Base-by-base conservation (phyloP, 495 filamentous ascomycete species). In the Penicillium coffeae region DNA sequence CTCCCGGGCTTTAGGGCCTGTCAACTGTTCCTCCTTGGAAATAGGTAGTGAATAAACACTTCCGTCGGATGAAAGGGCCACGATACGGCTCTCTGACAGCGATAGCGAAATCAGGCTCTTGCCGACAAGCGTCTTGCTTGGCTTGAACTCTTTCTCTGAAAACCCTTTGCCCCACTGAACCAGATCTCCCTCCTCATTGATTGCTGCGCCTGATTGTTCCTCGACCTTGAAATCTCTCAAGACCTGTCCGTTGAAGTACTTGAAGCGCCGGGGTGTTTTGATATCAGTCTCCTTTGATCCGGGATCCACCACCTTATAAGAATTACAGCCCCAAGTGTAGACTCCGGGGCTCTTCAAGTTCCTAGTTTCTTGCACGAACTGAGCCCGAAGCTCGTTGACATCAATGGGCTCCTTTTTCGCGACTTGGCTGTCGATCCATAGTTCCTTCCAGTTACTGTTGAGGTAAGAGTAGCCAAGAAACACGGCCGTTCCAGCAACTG, bases 281-380 rank as follows among this genome's bases (percentile, higher is more conserved):
- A 98, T 77, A 37, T 81, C 65, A 18, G 66, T 67, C 38, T 95
- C 89, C 34, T 85, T 76, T 4, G 86, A 93, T 50, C 86, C 87
- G 1, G 92, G 90, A 21, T 89, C 92, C 21, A 84, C 88, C 3
- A 96, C 92, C 45, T 75, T 72, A 33, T 91, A 88, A n/a, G 70
- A 76, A 59, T 98, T 98, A 2, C 85, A 87, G 13, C 93, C 93
- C 92, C 93, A 98, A 21, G 84, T 82, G 70, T 95, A 96, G 1
- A 96, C 85, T 0, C 88, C 93, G 2, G 93, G 92, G 45, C 87
- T 84, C 66, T 90, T 89, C 80, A 87, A 85, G 60, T 88, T 94
- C 58, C 79, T 83, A 73, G 89, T 90, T 33, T 92, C 87, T 68
- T 95, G 88, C 14, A 90, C 71, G 63, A 91, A 88, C 56, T 90